Evolutionary conservation across 805 yeast genomes (phyloP).

Genomic region (Pichia manshurica): DNA sequence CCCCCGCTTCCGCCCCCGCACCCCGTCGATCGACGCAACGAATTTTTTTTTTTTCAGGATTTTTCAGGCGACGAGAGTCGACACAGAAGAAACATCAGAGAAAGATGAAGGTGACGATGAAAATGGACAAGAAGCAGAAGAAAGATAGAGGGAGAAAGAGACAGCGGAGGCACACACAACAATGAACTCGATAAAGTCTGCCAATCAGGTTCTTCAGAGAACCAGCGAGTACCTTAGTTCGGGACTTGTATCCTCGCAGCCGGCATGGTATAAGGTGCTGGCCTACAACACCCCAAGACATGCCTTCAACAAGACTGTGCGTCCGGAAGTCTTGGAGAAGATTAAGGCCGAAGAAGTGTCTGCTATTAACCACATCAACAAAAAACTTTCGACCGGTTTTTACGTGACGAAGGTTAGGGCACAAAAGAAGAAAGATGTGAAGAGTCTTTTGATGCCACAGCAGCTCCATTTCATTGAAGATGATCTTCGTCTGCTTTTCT

Average conservation of each 20-base stretch:
- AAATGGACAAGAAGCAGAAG: no score
- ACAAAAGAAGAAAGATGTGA: conserved; percentile 28
- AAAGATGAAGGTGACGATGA: background rate
- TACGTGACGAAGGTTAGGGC: conserved; percentile 45
- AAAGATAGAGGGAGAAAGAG: background rate
- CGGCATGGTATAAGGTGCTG: conserved; percentile 87
- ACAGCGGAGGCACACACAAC: background rate
- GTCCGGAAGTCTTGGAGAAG: conserved; percentile 25
- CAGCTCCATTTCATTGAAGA: conserved; percentile 66
- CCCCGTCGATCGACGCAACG: no score
- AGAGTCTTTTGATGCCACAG: conserved; percentile 45
- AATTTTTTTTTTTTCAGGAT: no score
- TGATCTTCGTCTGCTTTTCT: conserved; percentile 73
- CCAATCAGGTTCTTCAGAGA: conserved; percentile 70
- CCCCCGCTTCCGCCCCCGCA: no score
- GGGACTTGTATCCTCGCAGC: conserved; percentile 65
- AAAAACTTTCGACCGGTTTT: conserved; percentile 16
- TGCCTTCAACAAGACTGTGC: conserved; percentile 46
- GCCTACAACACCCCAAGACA: conserved; percentile 75
- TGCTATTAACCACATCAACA: conserved; percentile 14
- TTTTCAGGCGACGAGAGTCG: no score
- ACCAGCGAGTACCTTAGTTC: conserved; percentile 71
- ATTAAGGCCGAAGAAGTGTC: conserved; percentile 21
- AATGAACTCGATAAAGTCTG: conserved; percentile 73
- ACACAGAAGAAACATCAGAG: no score